A percentile compares a stretch with the other conserved stretches of the same genome.
Evolutionary conservation across 2,329 filamentous ascomycete genomes (phyloP).

Genomic region (Decorospora gaudefroyi): DNA sequence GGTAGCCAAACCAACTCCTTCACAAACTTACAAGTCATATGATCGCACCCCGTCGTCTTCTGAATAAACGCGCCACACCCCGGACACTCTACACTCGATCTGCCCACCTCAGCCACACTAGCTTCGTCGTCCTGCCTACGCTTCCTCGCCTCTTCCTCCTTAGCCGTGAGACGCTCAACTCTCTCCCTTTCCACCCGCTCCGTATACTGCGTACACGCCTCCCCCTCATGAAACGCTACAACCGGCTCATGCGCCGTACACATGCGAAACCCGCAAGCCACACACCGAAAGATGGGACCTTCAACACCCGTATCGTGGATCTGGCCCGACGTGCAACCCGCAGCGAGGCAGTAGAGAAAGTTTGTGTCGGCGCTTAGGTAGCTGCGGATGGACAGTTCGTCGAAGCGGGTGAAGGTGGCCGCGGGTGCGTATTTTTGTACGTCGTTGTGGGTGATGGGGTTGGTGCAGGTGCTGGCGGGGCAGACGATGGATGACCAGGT

Average conservation of each 20-base stretch:
- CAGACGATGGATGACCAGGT: conserved; percentile 7
- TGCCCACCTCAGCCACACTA: background rate
- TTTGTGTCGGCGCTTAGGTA: background rate
- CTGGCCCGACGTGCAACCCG: conserved; percentile 3
- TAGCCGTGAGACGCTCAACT: background rate
- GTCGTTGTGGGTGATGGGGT: background rate
- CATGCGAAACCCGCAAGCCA: background rate
- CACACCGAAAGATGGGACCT: conserved; percentile 6
- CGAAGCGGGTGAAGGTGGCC: conserved; percentile 7
- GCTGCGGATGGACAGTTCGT: conserved; percentile 1
- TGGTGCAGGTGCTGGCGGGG: background rate
- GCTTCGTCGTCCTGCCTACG: background rate
- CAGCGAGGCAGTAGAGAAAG: conserved; percentile 1
- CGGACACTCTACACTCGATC: background rate
- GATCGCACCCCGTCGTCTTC: background rate
- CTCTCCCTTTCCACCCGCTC: background rate
- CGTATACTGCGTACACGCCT: conserved; percentile 4
- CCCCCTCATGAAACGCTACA: conserved; percentile 10
- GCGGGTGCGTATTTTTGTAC: background rate
- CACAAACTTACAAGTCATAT: conserved; percentile 6
- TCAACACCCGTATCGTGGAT: background rate
- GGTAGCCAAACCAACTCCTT: no score
- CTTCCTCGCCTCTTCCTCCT: background rate
- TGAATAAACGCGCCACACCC: background rate
- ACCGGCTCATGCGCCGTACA: conserved; percentile 3